Evolutionary conservation across 108 stramenopile species (phyloP).

Genomic region (Schizochytrium sp.): DNA sequence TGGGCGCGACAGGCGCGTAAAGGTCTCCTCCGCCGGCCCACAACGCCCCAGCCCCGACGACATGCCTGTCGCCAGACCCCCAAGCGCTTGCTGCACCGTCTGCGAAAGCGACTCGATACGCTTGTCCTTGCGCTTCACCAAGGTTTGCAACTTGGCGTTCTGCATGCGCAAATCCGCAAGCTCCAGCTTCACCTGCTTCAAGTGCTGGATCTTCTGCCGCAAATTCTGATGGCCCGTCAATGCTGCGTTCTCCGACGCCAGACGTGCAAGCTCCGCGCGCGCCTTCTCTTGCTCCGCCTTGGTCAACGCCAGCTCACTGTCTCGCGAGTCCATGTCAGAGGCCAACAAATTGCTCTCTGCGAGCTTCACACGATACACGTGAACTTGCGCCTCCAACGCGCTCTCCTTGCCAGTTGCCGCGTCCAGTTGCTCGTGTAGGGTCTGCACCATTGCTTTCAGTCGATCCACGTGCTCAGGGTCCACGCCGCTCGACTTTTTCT

Average conservation of each 20-base stretch:
- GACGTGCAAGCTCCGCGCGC: neutral
- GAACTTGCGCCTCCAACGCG: neutral
- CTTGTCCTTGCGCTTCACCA: neutral
- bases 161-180: neutral
- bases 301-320: neutral
- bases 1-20: too few species aligned
- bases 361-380: neutral
- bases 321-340: neutral
- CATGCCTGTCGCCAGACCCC: neutral
- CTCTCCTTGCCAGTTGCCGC: neutral
- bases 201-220: constrained; percentile 4
- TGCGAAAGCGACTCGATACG: neutral
- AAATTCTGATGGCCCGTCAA: neutral
- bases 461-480: neutral
- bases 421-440: neutral
- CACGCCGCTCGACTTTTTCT: neutral
- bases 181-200: constrained; percentile 12
- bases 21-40: too few species aligned
- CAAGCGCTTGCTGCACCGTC: neutral
- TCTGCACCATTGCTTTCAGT: neutral
- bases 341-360: neutral
- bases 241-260: neutral
- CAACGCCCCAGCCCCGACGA: too few species aligned
- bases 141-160: neutral
- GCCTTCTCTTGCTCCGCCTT: neutral